Conservation (phyloP, 192 early-diverging fungal genomes). For the Jimgerdemannia flammicorona region DNA sequence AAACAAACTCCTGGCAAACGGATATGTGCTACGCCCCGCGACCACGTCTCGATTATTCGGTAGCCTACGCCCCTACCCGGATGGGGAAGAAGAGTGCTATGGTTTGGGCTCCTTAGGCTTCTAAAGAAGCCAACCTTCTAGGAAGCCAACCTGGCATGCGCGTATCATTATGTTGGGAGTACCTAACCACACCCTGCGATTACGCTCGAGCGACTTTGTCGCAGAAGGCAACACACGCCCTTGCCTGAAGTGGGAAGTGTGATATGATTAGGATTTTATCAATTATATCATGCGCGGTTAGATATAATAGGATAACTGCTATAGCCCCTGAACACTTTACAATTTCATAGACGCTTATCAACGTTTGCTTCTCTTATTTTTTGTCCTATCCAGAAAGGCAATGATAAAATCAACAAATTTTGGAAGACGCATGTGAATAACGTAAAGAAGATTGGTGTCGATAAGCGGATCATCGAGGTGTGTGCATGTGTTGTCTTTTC, state of each 20-base stretch:
- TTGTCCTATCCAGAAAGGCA: not conserved
- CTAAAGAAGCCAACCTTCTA: not conserved
- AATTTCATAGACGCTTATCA: not conserved
- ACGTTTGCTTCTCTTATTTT: not conserved
- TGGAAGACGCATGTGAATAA: not conserved
- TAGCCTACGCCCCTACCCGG: not conserved
- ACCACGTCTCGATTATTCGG: not conserved
- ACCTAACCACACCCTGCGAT: not conserved
- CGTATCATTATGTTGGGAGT: not conserved
- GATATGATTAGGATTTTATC: not conserved
- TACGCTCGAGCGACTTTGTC: not conserved
- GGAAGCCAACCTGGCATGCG: not conserved
- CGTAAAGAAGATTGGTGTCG: not conserved
- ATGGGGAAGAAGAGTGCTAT: not conserved
- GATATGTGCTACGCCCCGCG: not conserved
- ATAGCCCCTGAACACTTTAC: not conserved
- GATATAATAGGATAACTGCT: not conserved
- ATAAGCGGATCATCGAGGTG: not conserved
- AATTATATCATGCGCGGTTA: not conserved
- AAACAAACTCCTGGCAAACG: not conserved
- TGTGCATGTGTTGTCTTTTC: not conserved
- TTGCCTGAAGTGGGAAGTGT: not conserved
- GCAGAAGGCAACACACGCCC: not conserved
- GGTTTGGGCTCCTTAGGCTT: not conserved
- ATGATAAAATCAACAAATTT: not conserved